phyloP scores from a whole-genome alignment of 2,329 filamentous ascomycete genomes.

The Alternaria gansuensis region DNA sequence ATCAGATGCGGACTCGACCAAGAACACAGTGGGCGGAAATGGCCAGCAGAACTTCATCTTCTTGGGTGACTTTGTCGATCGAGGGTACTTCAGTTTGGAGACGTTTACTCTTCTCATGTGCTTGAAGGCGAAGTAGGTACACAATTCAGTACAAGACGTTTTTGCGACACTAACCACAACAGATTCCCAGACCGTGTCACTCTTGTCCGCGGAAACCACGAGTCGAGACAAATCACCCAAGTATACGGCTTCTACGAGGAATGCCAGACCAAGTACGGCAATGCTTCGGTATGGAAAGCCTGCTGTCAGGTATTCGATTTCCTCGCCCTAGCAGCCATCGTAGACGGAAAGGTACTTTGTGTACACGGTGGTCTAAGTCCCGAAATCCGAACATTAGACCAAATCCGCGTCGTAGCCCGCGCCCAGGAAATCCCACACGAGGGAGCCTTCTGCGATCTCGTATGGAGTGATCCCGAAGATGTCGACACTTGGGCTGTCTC shows the following conservation, averaged over 20 bases:
- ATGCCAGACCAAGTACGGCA: slow-evolving; percentile 97
- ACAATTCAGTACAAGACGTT: background rate
- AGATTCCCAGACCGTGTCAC: slow-evolving; percentile 78
- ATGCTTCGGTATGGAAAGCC: slow-evolving; percentile 99
- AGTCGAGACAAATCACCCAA: slow-evolving; percentile 98
- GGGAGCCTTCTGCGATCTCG: slow-evolving; percentile 95
- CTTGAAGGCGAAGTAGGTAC: slow-evolving; percentile 72
- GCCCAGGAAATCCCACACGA: slow-evolving; percentile 97
- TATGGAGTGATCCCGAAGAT: slow-evolving; percentile 86
- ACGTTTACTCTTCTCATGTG: slow-evolving; percentile 77
- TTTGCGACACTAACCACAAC: slow-evolving; percentile 12
- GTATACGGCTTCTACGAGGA: slow-evolving; percentile 99
- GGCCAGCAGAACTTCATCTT: slow-evolving; percentile 76
- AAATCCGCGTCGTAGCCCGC: slow-evolving; percentile 76
- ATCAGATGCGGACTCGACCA: slow-evolving; percentile 52
- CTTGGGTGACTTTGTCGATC: slow-evolving; percentile 74
- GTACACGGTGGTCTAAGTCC: slow-evolving; percentile 95
- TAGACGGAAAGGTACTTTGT: slow-evolving; percentile 99
- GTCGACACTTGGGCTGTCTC: slow-evolving; percentile 76
- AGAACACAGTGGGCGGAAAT: slow-evolving; percentile 57
- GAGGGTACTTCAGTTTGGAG: slow-evolving; percentile 77
- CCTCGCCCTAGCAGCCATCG: slow-evolving; percentile 93
- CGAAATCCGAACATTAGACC: slow-evolving; percentile 94
- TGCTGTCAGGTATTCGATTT: slow-evolving; percentile 99
- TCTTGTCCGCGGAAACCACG: slow-evolving; percentile 84